Evolutionary conservation across 495 filamentous ascomycete genomes (phyloP).

Genomic region (Aspergillus incahuasiensis): DNA sequence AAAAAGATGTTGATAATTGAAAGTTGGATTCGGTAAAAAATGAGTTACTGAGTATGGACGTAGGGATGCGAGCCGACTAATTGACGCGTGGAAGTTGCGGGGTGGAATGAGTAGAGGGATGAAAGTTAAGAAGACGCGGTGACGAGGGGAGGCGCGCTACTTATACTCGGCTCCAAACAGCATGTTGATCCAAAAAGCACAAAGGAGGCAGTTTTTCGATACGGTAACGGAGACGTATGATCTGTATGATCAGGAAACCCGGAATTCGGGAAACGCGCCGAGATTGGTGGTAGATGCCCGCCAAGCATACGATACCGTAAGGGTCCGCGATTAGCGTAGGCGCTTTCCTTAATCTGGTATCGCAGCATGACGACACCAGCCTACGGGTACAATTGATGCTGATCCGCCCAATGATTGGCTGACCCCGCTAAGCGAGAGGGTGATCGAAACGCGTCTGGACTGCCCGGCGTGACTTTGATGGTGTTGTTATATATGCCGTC

Average conservation of each 20-base stretch:
- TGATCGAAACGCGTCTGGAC: constrained; percentile 42
- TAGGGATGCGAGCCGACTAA: constrained; percentile 28
- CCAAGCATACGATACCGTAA: constrained; percentile 18
- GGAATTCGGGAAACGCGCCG: constrained; percentile 24
- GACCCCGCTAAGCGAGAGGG: constrained; percentile 45
- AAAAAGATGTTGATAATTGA: constrained; percentile 30
- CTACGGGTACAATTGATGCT: constrained; percentile 17
- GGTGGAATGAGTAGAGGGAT: constrained; percentile 34
- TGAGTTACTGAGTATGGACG: constrained; percentile 16
- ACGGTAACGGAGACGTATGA: constrained; percentile 42
- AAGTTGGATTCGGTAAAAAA: constrained; percentile 8
- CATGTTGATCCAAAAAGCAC: constrained; percentile 42
- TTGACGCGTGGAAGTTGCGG: constrained; percentile 27
- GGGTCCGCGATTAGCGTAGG: constrained; percentile 23
- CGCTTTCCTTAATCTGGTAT: constrained; percentile 30
- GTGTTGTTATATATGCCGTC: constrained; percentile 46
- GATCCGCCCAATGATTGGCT: constrained; percentile 40
- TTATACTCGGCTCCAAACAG: constrained; percentile 47
- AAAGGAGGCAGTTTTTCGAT: constrained; percentile 49
- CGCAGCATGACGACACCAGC: constrained; percentile 14
- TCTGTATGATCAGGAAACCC: constrained; percentile 44
- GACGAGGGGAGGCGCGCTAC: constrained; percentile 44
- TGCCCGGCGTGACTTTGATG: constrained; percentile 40
- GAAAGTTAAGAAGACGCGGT: constrained; percentile 39
- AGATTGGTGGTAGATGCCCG: constrained; percentile 19